Conservation (phyloP, 208 protist species). For the Spongospora subterranea region DNA sequence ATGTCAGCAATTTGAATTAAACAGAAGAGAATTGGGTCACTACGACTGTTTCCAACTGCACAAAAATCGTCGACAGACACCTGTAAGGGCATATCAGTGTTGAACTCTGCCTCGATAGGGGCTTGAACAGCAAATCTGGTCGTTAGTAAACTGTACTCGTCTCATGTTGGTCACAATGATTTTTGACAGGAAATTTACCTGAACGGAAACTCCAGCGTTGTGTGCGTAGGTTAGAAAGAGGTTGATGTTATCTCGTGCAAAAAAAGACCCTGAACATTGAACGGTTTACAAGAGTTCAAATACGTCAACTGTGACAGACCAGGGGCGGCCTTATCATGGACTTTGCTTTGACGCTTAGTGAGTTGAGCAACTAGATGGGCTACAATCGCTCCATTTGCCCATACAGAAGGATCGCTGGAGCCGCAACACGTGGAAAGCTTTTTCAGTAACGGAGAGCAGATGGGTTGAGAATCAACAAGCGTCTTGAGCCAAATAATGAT, state of each 20-base stretch:
- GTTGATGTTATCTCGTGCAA: conserved; percentile 38
- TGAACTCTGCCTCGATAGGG: too few relatives aligned
- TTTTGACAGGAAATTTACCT: neutral
- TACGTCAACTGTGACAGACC: neutral
- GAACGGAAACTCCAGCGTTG: neutral
- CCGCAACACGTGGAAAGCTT: neutral
- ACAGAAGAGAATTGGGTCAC: neutral
- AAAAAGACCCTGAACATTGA: conserved; percentile 1
- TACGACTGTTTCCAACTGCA: neutral
- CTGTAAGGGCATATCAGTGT: neutral
- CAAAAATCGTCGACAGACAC: neutral
- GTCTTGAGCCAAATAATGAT: neutral
- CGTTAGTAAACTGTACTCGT: too few relatives aligned
- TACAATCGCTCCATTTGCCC: neutral
- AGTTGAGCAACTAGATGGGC: neutral
- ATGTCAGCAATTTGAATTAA: neutral
- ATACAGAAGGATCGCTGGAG: neutral
- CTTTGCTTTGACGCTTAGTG: neutral
- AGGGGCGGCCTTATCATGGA: neutral
- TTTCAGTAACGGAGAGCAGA: neutral
- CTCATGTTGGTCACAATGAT: too few relatives aligned
- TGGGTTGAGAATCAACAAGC: conserved; percentile 2
- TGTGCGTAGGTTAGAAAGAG: neutral
- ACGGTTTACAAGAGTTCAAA: neutral
- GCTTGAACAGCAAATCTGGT: too few relatives aligned